phyloP scores from a whole-genome alignment of 331 rosid genomes.

The Pyracantha coccinea region DNA sequence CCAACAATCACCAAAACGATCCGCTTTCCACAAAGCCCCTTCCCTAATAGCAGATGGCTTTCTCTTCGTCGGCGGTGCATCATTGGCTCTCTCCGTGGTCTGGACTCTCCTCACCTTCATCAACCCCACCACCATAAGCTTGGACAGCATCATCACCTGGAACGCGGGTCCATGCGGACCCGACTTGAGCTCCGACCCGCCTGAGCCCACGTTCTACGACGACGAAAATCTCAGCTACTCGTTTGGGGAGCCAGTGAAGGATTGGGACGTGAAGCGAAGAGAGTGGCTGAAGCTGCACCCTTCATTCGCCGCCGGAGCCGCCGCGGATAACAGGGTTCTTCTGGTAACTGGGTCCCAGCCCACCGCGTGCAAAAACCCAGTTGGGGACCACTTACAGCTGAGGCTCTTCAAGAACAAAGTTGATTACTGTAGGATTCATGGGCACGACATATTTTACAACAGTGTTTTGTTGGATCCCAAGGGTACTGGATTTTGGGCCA shows the following conservation, averaged over 20 bases:
- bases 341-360: conserved; percentile 37
- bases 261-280: conserved; percentile 34
- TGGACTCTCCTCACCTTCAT: conserved; percentile 7
- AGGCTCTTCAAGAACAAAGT: conserved; percentile 46
- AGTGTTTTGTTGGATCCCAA: conserved; percentile 38
- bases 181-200: conserved; percentile 12
- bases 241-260: conserved; percentile 10
- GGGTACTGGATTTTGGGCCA: conserved; percentile 79
- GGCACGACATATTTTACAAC: conserved; percentile 29
- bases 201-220: conserved; percentile 29
- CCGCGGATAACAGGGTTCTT: background rate
- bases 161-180: background rate
- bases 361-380: conserved; percentile 14
- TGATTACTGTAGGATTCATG: conserved; percentile 36
- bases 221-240: conserved; percentile 24
- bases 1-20: background rate
- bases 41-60: conserved; percentile 14
- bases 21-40: conserved; percentile 8
- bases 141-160: conserved; percentile 5
- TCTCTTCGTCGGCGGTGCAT: conserved; percentile 7
- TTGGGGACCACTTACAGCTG: conserved; percentile 35
- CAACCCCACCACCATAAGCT: background rate
- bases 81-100: conserved; percentile 9
- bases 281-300: conserved; percentile 32
- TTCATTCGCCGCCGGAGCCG: background rate